Base-by-base conservation (phyloP, 345 rosid species). In the Raphanus sativus region DNA sequence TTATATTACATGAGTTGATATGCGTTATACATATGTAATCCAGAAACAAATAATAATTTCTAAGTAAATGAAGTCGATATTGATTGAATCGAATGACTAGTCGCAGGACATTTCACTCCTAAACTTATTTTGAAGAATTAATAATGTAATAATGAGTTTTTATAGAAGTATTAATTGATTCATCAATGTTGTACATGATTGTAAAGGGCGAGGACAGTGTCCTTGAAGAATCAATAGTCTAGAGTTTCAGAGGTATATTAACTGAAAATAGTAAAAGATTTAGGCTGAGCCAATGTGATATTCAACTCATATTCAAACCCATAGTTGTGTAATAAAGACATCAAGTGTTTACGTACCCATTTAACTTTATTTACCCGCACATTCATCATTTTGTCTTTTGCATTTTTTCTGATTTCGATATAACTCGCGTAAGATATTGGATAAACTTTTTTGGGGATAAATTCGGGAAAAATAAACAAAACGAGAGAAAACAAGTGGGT, bases 321-420 rank as follows among this genome's bases (percentile, higher is more conserved):
- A 34, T 34, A 33, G 4, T 50, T 67, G 69, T 67, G 69, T 60
- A 72, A 73, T 67, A 48, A 67, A 67, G 55, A 62, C 75, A 72
- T 48, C 25, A 48, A 48, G 55, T 33, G 67, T 52, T 30, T 50
- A 30, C 64, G 74, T 78, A 66, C 77, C 67, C 8, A 13, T 78
- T 78, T 67, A 73, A 50, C 74, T 50, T 73, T 66, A 73, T 73
- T 78, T 61, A 73, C 73, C 74, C 68, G 29, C 56, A 67, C 74
- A 3, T 66, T 48, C 69, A 58, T 16, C 26, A 8, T 34, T 67
- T 36, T 66, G 67, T 59, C 61, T 72, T 59, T 60, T 33, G 32
- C 56, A 65, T 3, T 65, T 5, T 40, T n/a, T 10, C 8, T 58
- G 62, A 42, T 65, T 71, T 24, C 40, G 67, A 38, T 72, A 67